Percentiles rank a stretch among this genome's conserved stretches.
phyloP scores from a whole-genome alignment of 1,284 basidiomycete genomes.

The Papiliotrema laurentii region DNA sequence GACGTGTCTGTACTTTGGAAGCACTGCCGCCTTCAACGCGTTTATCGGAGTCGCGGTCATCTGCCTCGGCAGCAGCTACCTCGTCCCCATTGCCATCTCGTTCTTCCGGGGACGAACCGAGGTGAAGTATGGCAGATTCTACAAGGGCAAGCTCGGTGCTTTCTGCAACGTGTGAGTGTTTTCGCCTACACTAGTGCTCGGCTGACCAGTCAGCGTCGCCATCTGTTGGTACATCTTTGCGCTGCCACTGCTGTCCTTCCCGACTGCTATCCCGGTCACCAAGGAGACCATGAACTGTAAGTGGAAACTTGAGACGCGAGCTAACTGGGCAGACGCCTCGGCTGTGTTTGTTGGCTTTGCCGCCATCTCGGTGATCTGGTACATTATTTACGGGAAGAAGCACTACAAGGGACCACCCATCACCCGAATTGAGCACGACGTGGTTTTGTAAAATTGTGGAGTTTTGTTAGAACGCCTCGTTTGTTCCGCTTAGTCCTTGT shows the following conservation, averaged over 20 bases:
- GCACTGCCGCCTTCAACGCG: constrained; percentile 40
- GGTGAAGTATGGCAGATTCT: constrained; percentile 35
- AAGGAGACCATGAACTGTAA: constrained; percentile 29
- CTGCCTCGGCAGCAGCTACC: constrained; percentile 40
- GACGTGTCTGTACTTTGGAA: constrained; percentile 45
- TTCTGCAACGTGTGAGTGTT: constrained; percentile 33
- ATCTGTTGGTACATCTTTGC: constrained; percentile 33
- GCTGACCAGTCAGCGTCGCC: constrained; percentile 10
- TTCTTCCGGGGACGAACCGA: constrained; percentile 41
- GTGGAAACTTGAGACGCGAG: background rate
- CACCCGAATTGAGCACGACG: constrained; percentile 4
- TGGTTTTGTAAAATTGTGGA: too few species aligned
- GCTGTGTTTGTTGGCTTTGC: constrained; percentile 61
- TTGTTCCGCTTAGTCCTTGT: background rate
- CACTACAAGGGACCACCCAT: constrained; percentile 38
- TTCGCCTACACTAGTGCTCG: background rate
- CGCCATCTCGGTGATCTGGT: constrained; percentile 57
- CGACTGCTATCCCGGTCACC: constrained; percentile 28
- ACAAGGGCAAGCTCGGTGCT: constrained; percentile 44
- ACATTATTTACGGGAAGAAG: constrained; percentile 48
- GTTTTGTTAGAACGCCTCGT: background rate
- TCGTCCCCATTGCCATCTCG: constrained; percentile 46
- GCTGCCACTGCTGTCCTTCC: constrained; percentile 32
- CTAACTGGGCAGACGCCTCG: constrained; percentile 49
- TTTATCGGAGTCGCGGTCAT: constrained; percentile 44